These are phyloP conservation scores for Microcyclosporella mali DNA, from an alignment of 2,329 filamentous ascomycete species.

Conservation along the genomic window DNA sequence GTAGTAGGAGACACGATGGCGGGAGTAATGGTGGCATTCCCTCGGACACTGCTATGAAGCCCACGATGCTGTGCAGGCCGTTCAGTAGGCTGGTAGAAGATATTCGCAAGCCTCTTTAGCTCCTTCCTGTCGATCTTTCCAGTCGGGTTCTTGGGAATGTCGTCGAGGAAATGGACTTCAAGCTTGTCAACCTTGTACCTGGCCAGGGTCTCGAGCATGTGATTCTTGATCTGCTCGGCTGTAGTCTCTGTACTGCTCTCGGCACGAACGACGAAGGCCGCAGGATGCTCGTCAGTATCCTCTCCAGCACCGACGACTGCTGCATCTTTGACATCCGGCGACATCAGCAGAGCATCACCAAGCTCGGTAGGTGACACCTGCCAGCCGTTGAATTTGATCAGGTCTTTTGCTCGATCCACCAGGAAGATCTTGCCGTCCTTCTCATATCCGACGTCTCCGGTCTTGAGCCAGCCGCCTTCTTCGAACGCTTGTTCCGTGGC, in stretches of 20 bases:
- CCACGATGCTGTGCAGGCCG: too few relatives aligned
- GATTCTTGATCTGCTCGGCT: constrained; percentile 25
- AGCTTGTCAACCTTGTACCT: constrained; percentile 32
- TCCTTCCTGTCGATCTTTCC: constrained; percentile 29
- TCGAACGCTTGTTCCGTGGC: constrained; percentile 23
- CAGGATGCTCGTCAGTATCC: constrained; percentile 17
- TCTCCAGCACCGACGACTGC: constrained; percentile 23
- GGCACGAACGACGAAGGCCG: constrained; percentile 18
- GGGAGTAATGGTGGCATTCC: too few relatives aligned
- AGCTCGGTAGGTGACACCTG: constrained; percentile 32
- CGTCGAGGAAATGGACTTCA: constrained; percentile 22
- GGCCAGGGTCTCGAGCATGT: constrained; percentile 29
- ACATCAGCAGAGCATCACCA: constrained; percentile 26
- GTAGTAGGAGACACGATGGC: too few relatives aligned
- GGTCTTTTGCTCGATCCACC: constrained; percentile 31
- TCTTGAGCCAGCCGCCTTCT: constrained; percentile 79
- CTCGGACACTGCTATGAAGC: too few relatives aligned
- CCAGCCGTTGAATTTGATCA: constrained; percentile 33
- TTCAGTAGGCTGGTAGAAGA: too few relatives aligned
- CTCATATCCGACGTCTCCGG: constrained; percentile 53
- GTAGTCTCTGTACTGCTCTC: constrained; percentile 5
- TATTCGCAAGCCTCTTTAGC: constrained; percentile 10
- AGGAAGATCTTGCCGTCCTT: constrained; percentile 28
- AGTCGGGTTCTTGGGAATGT: constrained; percentile 28
- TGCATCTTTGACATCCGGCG: constrained; percentile 22